Conservation (phyloP, 1,284 basidiomycete genomes). For the Sanghuangporus baumii region DNA sequence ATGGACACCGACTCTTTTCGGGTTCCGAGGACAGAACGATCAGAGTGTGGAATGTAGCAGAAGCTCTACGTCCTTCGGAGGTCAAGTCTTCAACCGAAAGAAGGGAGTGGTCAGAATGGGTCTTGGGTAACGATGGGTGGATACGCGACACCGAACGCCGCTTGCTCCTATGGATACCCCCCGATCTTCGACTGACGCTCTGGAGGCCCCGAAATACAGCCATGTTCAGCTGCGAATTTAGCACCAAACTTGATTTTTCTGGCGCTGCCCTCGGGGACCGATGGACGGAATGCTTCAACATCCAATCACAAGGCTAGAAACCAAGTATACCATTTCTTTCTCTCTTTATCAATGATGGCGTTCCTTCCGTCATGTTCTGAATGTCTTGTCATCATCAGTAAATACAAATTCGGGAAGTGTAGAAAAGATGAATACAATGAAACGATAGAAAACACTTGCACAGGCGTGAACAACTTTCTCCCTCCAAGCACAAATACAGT, state of each 20-base stretch:
- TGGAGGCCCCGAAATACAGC: background rate
- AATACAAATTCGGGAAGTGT: too few species aligned
- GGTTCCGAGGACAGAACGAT: background rate
- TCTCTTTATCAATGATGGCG: too few species aligned
- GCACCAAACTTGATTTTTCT: background rate
- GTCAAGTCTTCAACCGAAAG: background rate
- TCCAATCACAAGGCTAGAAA: background rate
- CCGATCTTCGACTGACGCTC: background rate
- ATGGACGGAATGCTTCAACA: background rate
- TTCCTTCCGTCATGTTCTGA: too few species aligned
- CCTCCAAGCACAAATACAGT: too few species aligned
- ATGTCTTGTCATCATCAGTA: too few species aligned
- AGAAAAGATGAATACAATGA: too few species aligned
- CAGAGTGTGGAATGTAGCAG: background rate
- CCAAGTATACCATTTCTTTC: background rate
- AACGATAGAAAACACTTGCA: too few species aligned
- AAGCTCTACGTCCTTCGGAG: background rate
- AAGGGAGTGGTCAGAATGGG: background rate
- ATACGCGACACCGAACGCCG: background rate
- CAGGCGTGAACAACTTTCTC: too few species aligned
- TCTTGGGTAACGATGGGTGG: background rate
- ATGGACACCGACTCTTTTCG: background rate
- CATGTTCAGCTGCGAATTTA: background rate
- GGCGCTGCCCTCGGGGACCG: background rate
- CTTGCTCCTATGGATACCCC: constrained; percentile 1